Conservation (phyloP, 768 basidiomycete genomes). For the Boletus sp. region DNA sequence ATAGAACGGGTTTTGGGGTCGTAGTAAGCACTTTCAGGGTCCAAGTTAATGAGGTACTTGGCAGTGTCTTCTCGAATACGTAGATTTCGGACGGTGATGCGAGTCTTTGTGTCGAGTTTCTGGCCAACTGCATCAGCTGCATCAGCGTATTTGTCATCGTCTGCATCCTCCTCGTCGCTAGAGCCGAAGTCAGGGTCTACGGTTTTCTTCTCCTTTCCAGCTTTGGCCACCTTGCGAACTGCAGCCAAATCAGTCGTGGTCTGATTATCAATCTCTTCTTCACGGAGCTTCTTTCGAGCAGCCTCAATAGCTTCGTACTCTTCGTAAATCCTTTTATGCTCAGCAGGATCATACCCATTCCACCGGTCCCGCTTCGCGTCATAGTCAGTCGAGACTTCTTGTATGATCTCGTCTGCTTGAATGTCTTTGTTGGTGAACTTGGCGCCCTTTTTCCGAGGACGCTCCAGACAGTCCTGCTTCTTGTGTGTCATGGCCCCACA, state of each 20-base stretch:
- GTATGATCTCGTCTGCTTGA: constrained; percentile 85
- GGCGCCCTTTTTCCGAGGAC: constrained; percentile 94
- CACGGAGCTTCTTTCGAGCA: constrained; percentile 83
- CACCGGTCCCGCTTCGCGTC: constrained; percentile 96
- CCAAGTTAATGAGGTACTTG: constrained; percentile 96
- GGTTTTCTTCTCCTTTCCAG: constrained; percentile 66
- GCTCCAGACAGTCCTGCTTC: constrained; percentile 87
- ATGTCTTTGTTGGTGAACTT: constrained; percentile 90
- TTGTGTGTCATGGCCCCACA: constrained; percentile 97
- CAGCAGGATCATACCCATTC: constrained; percentile 94
- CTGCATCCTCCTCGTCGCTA: constrained; percentile 92
- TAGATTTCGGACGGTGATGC: constrained; percentile 96
- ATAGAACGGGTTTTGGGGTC: constrained; percentile 99
- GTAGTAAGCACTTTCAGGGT: constrained; percentile 94
- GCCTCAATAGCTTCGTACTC: constrained; percentile 93
- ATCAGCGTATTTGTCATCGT: constrained; percentile 98
- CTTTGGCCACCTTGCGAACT: constrained; percentile 93
- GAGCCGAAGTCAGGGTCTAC: constrained; percentile 93
- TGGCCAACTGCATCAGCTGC: constrained; percentile 97
- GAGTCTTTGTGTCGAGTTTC: constrained; percentile 95
- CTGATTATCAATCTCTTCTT: constrained; percentile 98
- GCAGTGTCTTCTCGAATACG: constrained; percentile 99
- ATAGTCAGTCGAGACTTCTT: constrained; percentile 73
- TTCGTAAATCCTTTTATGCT: constrained; percentile 84
- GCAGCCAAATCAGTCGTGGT: constrained; percentile 89